Conservation (phyloP, 1,284 basidiomycete species). For the Sanguinoderma infundibulare region DNA sequence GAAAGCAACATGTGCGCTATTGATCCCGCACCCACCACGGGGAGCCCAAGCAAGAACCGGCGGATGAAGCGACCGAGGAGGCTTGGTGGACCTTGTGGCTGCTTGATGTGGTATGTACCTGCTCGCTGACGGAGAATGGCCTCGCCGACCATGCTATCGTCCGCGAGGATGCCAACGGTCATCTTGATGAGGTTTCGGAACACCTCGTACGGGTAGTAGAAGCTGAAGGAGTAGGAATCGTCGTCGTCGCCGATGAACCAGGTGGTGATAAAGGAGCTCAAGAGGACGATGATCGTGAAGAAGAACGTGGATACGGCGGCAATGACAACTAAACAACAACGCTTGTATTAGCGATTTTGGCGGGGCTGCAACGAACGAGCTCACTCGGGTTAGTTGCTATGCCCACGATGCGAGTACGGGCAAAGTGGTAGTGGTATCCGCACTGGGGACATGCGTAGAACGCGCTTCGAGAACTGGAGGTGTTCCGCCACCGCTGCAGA, state of each 20-base stretch:
- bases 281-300: constrained; percentile 69
- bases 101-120: constrained; percentile 8
- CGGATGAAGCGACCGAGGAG: constrained; percentile 59
- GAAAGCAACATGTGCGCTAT: constrained; percentile 72
- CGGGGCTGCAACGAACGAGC: not conserved
- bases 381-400: constrained; percentile 75
- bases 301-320: constrained; percentile 65
- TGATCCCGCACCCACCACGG: constrained; percentile 77
- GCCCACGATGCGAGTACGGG: constrained; percentile 67
- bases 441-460: constrained; percentile 82
- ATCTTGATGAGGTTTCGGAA: constrained; percentile 67
- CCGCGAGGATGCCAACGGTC: constrained; percentile 65
- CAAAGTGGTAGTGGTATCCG: constrained; percentile 73
- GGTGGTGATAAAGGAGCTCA: constrained; percentile 73
- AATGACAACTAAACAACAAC: constrained; percentile 55
- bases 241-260: constrained; percentile 57
- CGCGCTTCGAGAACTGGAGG: constrained; percentile 57
- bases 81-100: constrained; percentile 41
- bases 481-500: constrained; percentile 71
- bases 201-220: constrained; percentile 59
- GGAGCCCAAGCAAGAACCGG: constrained; percentile 74
- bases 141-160: constrained; percentile 52
- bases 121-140: constrained; percentile 27
- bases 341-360: not conserved
- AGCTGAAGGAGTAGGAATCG: constrained; percentile 46